Evolutionary conservation across 2,329 filamentous ascomycete species (phyloP).

Genomic region (Tolypocladium nubicola): DNA sequence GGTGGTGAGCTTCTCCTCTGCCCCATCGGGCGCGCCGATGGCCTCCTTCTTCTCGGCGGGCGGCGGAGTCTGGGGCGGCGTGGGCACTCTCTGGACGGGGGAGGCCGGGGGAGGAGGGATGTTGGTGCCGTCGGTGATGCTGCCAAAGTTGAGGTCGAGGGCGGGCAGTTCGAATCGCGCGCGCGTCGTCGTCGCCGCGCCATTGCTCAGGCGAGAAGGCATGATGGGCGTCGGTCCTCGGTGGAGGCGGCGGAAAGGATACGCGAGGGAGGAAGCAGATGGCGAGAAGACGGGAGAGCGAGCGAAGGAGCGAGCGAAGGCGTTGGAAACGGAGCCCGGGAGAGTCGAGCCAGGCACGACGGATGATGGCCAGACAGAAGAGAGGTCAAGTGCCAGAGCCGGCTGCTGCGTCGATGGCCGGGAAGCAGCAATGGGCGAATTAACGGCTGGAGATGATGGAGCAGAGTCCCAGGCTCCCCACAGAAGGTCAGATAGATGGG

Average conservation of each 20-base stretch:
- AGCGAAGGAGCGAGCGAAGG: not conserved
- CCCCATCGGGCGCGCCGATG: conserved; percentile 3
- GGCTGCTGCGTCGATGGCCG: not conserved
- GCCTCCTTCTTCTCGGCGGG: conserved; percentile 9
- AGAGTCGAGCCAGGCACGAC: not conserved
- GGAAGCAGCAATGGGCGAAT: not conserved
- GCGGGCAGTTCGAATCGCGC: conserved; percentile 45
- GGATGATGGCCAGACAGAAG: not conserved
- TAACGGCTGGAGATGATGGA: not conserved
- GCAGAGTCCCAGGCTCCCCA: not conserved
- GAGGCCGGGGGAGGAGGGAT: conserved; percentile 49
- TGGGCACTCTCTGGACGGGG: conserved; percentile 36
- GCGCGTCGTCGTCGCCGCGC: conserved; percentile 7
- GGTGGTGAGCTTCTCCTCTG: conserved; percentile 3
- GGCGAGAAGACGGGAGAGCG: not conserved
- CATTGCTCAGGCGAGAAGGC: conserved; percentile 20
- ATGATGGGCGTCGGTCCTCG: conserved; percentile 9
- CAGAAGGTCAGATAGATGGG: not conserved
- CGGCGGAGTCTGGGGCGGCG: conserved; percentile 28
- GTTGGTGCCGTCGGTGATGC: conserved; percentile 49
- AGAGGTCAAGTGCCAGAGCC: not conserved
- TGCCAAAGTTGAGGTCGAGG: conserved; percentile 47
- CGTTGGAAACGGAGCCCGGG: not conserved
- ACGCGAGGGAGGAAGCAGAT: not conserved
- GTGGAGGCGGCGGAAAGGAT: not conserved